Conservation (phyloP, 208 protist species). For the Trypanosoma brucei region DNA sequence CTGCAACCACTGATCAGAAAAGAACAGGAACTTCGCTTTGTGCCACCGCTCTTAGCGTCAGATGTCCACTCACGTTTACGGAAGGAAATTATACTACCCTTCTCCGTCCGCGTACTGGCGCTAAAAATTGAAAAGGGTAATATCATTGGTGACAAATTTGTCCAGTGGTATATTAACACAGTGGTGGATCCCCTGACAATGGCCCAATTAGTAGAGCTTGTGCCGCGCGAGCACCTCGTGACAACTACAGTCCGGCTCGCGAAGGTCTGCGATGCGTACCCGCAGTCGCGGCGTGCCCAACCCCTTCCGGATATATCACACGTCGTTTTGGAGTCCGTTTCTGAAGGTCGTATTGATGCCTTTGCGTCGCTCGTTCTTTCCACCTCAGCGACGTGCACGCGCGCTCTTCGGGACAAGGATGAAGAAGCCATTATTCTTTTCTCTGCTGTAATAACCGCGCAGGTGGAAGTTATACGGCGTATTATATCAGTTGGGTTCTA, state of each 20-base stretch:
- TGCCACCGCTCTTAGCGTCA: constrained; percentile 29
- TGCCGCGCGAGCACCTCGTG: constrained; percentile 69
- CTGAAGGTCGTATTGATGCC: constrained; percentile 48
- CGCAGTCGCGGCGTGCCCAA: constrained; percentile 35
- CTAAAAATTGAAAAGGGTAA: constrained; percentile 36
- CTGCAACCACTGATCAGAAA: constrained; percentile 17
- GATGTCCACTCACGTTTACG: constrained; percentile 61
- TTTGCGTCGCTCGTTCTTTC: constrained; percentile 58
- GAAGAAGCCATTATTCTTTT: constrained; percentile 47
- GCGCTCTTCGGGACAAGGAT: constrained; percentile 29
- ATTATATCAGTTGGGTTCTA: constrained; percentile 62
- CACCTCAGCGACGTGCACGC: constrained; percentile 58
- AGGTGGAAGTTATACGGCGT: constrained; percentile 51
- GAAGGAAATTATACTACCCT: constrained; percentile 72
- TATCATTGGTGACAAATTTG: constrained; percentile 57
- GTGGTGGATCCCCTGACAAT: constrained; percentile 74
- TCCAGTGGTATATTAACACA: constrained; percentile 82
- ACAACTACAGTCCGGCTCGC: constrained; percentile 70
- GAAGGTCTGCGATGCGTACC: constrained; percentile 46
- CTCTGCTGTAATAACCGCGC: constrained; percentile 53
- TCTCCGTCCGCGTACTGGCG: constrained; percentile 71
- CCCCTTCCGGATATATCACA: constrained; percentile 70
- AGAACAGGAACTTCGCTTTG: constrained; percentile 35
- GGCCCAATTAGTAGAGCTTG: constrained; percentile 69
- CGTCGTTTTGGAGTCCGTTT: constrained; percentile 61